Percentiles rank a stretch among this genome's conserved stretches.
These are phyloP conservation scores for Agrocybe praecox DNA, from an alignment of 768 basidiomycete genomes.

Conservation along the genomic window DNA sequence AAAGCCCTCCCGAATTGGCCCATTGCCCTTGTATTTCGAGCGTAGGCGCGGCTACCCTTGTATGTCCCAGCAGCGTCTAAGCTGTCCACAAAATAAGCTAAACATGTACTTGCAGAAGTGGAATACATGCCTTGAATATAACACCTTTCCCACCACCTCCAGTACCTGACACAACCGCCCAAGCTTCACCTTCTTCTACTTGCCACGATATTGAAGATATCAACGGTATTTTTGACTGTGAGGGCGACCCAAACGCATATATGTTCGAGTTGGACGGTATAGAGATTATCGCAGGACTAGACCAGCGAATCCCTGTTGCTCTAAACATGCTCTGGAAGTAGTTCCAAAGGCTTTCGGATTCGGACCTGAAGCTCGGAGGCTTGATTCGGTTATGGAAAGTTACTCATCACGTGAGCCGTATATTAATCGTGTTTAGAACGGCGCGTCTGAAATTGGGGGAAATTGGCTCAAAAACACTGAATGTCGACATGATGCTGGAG, in stretches of 20 bases:
- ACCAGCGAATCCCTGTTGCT: not conserved
- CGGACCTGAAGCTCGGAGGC: no score
- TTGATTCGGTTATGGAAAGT: no score
- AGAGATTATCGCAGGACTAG: conserved; percentile 9
- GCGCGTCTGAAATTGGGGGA: no score
- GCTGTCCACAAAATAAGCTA: not conserved
- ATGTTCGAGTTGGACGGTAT: conserved; percentile 40
- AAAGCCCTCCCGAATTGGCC: conserved; percentile 56
- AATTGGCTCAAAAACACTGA: no score
- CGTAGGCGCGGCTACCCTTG: conserved; percentile 65
- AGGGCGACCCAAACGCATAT: conserved; percentile 60
- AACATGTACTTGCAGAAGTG: not conserved
- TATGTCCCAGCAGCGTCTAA: conserved; percentile 71
- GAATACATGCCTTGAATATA: conserved; percentile 62
- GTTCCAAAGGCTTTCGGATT: no score
- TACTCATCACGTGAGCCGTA: no score
- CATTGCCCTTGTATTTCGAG: conserved; percentile 43
- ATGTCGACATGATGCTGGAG: no score
- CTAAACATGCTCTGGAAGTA: not conserved
- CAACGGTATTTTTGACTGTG: conserved; percentile 44
- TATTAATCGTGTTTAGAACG: no score
- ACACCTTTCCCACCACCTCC: conserved; percentile 54
- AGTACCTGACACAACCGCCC: conserved; percentile 74
- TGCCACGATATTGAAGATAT: conserved; percentile 61
- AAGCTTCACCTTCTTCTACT: conserved; percentile 61